Base-by-base conservation (phyloP, 768 basidiomycete genomes). In the Mycena pura region DNA sequence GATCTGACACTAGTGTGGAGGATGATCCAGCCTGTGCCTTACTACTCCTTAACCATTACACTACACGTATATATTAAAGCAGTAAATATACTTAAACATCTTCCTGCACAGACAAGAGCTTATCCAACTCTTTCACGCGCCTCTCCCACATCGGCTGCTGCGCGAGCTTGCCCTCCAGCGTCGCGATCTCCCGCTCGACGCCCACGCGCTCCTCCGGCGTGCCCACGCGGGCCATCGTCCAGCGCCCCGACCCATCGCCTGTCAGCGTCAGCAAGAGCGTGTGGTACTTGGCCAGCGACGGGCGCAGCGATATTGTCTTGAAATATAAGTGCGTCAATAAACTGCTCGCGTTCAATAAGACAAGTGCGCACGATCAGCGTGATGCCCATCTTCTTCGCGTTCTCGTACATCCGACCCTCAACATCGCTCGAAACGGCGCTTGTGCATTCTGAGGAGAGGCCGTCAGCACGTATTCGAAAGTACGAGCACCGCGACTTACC, bases 341-440 rank as follows among this genome's bases (percentile, higher is more conserved):
- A 46, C 21, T 44, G 19, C n/a, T 25, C 22, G n/a, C n/a, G n/a
- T n/a, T n/a, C 21, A 43, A 19, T 22, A 27, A 46, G 31, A 21
- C 31, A 15, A 52, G 4, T 46, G 64, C 56, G 24, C 21, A 34
- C 43, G 57, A 99, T 90, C 45, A 99, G 82, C 0, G 96, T 96
- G 70, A 97, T 95, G 1, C 90, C 94, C 13, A 93, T 79, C 29
- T 87, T 82, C 74, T 97, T 97, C 27, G 92, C 90, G 64, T 93
- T 88, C 72, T 96, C 92, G 77, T 98, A 99, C 93, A 99, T 95
- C 64, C 86, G 81, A 0, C 95, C 95, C 73, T 99, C 96, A 21
- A 98, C 95, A 71, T 99, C 96, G 63, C 92, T 93, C 13, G 94
- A 96, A 10, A 99, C 94, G 1, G 96, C 96, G 55, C 91, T 93